Evolutionary conservation across 164 flowering plant species (phyloP).

Genomic region (Annona squamosa): DNA sequence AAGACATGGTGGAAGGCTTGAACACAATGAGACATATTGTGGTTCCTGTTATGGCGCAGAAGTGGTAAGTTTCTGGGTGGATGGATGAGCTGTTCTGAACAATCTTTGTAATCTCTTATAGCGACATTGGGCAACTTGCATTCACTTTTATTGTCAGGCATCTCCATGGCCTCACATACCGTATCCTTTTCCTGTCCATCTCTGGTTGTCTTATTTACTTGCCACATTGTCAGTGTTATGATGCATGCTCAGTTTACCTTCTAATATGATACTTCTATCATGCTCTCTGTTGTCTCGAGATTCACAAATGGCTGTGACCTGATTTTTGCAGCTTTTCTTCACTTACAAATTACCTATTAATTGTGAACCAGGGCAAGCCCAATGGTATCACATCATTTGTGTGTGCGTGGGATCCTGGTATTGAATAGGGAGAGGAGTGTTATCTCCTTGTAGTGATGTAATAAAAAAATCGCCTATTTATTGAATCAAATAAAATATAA

Average conservation of each 20-base stretch:
- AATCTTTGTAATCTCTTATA: neutral
- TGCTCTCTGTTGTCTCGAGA: neutral
- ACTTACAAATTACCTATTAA: no score
- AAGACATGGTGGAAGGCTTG: slow-evolving; percentile 79
- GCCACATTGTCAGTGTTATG: neutral
- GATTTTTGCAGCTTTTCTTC: neutral
- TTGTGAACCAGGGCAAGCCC: no score
- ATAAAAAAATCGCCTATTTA: no score
- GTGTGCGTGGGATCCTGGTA: no score
- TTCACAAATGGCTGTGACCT: neutral
- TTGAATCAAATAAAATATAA: no score
- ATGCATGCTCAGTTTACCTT: neutral
- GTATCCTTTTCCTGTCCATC: neutral
- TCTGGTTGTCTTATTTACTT: neutral
- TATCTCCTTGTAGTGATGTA: no score
- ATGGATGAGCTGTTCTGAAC: neutral
- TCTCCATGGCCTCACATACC: neutral
- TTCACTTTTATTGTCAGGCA: neutral
- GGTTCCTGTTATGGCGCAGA: slow-evolving; percentile 84
- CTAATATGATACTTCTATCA: neutral
- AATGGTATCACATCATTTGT: no score
- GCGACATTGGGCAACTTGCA: neutral
- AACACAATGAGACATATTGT: slow-evolving; percentile 68
- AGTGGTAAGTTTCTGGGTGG: slow-evolving; percentile 32
- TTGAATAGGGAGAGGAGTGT: no score